Conservation (phyloP, 1,139 yeast species). For the Pichia sp. region DNA sequence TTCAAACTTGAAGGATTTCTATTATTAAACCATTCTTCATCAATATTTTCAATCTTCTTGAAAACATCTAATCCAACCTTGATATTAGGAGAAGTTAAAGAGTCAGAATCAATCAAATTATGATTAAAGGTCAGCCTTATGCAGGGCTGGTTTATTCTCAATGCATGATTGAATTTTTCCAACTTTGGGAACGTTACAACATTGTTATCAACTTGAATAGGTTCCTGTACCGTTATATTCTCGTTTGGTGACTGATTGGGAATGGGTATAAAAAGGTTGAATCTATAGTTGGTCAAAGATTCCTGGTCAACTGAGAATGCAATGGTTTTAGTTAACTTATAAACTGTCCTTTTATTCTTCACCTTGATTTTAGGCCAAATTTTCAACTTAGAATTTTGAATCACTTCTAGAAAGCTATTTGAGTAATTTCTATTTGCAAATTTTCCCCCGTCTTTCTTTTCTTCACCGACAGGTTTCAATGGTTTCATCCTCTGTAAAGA, state of each 20-base stretch:
- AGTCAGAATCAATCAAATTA: slow-evolving; percentile 15
- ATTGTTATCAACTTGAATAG: slow-evolving; percentile 11
- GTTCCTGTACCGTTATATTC: slow-evolving; percentile 14
- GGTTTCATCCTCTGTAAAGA: slow-evolving; percentile 9
- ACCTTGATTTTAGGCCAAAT: slow-evolving; percentile 5
- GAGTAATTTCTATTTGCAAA: slow-evolving; percentile 8
- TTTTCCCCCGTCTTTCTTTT: background rate
- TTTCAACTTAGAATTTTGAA: slow-evolving; percentile 5
- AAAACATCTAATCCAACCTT: slow-evolving; percentile 17
- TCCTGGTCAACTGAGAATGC: slow-evolving; percentile 24
- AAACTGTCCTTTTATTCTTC: slow-evolving; percentile 9
- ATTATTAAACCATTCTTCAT: slow-evolving; percentile 19
- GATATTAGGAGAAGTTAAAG: slow-evolving; percentile 17
- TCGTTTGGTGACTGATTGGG: slow-evolving; percentile 22
- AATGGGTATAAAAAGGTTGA: slow-evolving; percentile 26
- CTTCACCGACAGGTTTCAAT: background rate
- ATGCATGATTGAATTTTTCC: slow-evolving; percentile 1
- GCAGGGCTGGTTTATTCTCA: slow-evolving; percentile 17
- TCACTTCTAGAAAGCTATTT: slow-evolving; percentile 4
- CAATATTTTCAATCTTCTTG: slow-evolving; percentile 10
- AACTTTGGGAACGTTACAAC: slow-evolving; percentile 12
- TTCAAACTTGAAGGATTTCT: slow-evolving; percentile 10
- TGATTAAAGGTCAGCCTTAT: slow-evolving; percentile 18
- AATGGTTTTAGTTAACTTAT: slow-evolving; percentile 19
- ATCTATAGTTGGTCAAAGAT: slow-evolving; percentile 17